Base-by-base conservation (phyloP, 805 yeast species). In the Lipomyces anomalus region DNA sequence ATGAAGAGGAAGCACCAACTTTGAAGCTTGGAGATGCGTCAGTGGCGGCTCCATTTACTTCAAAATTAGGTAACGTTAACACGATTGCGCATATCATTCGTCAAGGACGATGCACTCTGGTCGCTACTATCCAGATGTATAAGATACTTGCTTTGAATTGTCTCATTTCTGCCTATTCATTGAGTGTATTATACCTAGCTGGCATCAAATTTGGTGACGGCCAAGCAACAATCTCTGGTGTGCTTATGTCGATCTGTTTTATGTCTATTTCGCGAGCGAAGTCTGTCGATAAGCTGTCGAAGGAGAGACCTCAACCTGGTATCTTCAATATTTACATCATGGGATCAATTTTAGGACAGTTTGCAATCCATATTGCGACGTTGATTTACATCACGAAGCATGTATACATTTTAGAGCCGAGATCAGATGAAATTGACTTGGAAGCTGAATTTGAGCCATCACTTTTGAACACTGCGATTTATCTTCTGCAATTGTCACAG, bases 191-290 rank as follows among this genome's bases (percentile, higher is more conserved):
- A 62, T 92, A 85, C 66, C 73, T 92, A 59, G 97, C 97, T 11
- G 98, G 98, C 68, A 94, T 92, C 61, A 92, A 92, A 68, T 87
- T 90, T 65, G 97, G 98, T 59, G 98, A 92, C 67, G 94, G 87
- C 26, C 98, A 92, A 72, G 87, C 95, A n/a, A 90, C 97, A 17
- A 82, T 84, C 43, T 85, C 95, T n/a, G 98, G 98, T 50, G 65
- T 92, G 53, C 74, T 92, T 59, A 73, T 92, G 63, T 82, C 95
- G 48, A 92, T 88, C 52, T 92, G 98, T 73, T 92, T 92, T 79
- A 74, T 88, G 66, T 85, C 95, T 42, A 87, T 92, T 60, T 89
- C 97, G 17, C 82, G 95, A 61, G 96, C 97, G 62, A 82, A 81
- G 59, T 90, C 97, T 26, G 69, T 89, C 44, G 84, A 90, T 52